Percentiles rank a stretch among this genome's conserved stretches.
phyloP scores from a whole-genome alignment of 768 basidiomycete species.

The Podaxis sp. region DNA sequence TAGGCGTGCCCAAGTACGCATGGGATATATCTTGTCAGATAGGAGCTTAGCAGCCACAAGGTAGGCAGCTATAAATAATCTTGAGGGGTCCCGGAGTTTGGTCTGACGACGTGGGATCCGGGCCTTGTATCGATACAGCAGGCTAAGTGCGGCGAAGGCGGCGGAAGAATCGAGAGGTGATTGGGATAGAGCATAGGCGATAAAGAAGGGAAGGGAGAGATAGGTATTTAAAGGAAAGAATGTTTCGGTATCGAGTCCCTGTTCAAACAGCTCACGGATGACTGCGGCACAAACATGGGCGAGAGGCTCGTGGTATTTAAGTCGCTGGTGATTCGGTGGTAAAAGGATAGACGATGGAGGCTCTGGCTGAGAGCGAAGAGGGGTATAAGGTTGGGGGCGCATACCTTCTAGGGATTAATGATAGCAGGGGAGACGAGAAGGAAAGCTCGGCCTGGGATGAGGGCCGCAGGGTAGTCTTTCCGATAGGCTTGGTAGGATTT shows the following conservation, averaged over 20 bases:
- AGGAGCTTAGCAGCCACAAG: conserved; percentile 11
- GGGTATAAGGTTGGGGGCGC: neutral
- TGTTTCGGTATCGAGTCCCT: neutral
- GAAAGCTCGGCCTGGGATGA: neutral
- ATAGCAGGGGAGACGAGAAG: neutral
- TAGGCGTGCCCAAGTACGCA: conserved; percentile 8
- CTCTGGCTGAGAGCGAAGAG: neutral
- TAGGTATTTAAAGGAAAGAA: conserved; percentile 6
- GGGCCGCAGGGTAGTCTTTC: neutral
- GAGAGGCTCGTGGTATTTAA: neutral
- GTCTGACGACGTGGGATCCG: neutral
- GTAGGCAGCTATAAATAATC: conserved; percentile 7
- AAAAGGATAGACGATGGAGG: neutral
- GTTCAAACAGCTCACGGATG: conserved; percentile 4
- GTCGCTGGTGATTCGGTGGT: conserved; percentile 3
- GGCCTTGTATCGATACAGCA: conserved; percentile 4
- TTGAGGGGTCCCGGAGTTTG: conserved; percentile 7
- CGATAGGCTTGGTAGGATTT: neutral
- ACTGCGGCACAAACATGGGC: conserved; percentile 3
- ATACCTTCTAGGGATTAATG: neutral
- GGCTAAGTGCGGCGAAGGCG: neutral
- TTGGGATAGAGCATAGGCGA: conserved; percentile 4
- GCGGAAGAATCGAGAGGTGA: conserved; percentile 4
- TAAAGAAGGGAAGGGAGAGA: conserved; percentile 4
- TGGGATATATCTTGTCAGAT: conserved; percentile 6